These are phyloP conservation scores for Solanum sitiens DNA, from an alignment of 257 asterid genomes.

Conservation along the genomic window DNA sequence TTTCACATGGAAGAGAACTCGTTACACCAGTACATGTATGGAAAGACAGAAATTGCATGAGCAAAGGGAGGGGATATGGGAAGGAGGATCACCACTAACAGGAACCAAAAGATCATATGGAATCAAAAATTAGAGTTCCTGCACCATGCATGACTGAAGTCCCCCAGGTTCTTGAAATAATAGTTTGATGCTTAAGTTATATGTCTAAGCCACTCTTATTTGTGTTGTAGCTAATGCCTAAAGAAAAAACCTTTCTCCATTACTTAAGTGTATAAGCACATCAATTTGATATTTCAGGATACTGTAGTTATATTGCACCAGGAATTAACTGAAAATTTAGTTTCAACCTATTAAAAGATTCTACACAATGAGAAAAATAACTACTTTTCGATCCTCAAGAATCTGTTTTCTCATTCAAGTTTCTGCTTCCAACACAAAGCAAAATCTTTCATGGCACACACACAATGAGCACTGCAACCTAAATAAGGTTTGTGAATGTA, in stretches of 20 bases:
- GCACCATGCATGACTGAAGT: background rate
- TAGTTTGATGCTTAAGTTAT: background rate
- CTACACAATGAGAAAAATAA: background rate
- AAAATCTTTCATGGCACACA: background rate
- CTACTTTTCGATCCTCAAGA: background rate
- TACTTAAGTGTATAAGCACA: background rate
- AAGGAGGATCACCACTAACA: background rate
- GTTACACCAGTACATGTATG: background rate
- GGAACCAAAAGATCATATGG: background rate
- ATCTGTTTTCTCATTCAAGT: background rate
- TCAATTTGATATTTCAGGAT: background rate
- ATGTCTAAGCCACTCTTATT: background rate
- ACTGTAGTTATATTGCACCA: background rate
- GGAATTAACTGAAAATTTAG: background rate
- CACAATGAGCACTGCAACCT: background rate
- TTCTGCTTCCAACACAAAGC: background rate
- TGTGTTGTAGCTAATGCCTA: background rate
- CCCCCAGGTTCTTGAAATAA: background rate
- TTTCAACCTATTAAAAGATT: background rate
- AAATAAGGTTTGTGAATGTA: background rate
- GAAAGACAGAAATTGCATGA: background rate
- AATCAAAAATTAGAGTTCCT: background rate
- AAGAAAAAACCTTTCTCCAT: background rate
- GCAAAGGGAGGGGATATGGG: background rate
- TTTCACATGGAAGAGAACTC: background rate